A percentile compares a stretch with the other conserved stretches of the same genome.
Evolutionary conservation across 345 rosid genomes (phyloP).

Genomic region (Gynandropsis gynandra): DNA sequence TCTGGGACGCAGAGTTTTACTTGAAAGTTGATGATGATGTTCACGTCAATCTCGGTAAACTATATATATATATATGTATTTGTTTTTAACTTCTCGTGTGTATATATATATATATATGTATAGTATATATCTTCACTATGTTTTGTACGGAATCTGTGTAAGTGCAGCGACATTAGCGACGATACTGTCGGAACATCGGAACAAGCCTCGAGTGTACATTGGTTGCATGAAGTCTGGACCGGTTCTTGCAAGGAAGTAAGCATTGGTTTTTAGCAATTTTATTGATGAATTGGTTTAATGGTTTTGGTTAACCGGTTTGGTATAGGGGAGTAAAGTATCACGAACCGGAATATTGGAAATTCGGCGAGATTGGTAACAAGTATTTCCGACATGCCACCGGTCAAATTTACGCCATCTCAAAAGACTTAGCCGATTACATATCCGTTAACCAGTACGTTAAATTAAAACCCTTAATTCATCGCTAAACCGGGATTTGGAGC

Average conservation of each 20-base stretch:
- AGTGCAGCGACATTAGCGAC: constrained; percentile 53
- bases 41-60: constrained; percentile 79
- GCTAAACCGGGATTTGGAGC: background rate
- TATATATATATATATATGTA: background rate
- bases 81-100: constrained; percentile 1
- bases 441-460: constrained; percentile 56
- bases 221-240: constrained; percentile 99
- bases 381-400: constrained; percentile 92
- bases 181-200: constrained; percentile 42
- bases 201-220: constrained; percentile 51
- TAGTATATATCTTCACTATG: background rate
- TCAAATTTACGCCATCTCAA: constrained; percentile 80
- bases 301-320: background rate
- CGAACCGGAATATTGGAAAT: constrained; percentile 91
- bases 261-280: background rate
- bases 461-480: background rate
- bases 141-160: background rate
- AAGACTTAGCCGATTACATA: constrained; percentile 73
- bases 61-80: background rate
- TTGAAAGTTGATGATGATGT: constrained; percentile 95
- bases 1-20: constrained; percentile 89
- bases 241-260: constrained; percentile 69
- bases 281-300: background rate
- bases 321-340: constrained; percentile 76
- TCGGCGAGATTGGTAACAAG: constrained; percentile 63